Conservation (phyloP, 2,329 filamentous ascomycete genomes). For the Fusarium denticulatum region DNA sequence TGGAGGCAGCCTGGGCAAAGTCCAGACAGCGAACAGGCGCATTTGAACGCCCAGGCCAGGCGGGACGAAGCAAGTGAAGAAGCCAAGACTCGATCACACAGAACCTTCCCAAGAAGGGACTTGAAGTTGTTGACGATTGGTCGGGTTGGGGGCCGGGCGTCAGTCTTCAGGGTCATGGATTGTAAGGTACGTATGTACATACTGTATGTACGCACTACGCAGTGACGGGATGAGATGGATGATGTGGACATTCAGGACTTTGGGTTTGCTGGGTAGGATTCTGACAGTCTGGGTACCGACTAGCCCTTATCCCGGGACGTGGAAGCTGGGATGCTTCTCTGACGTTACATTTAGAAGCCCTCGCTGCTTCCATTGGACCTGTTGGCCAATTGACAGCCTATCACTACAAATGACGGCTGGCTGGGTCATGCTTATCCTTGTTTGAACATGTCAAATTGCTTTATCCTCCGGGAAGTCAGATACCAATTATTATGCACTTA, state of each 20-base stretch:
- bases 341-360: conserved; percentile 38
- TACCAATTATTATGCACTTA: not conserved
- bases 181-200: not conserved
- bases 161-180: conserved; percentile 20
- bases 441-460: conserved; percentile 26
- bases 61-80: conserved; percentile 40
- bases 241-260: not conserved
- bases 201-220: no score
- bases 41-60: conserved; percentile 39
- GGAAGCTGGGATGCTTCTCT: conserved; percentile 18
- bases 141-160: conserved; percentile 39
- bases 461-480: conserved; percentile 14
- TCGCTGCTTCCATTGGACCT: conserved; percentile 24
- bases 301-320: not conserved
- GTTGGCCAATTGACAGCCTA: conserved; percentile 23
- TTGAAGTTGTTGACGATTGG: conserved; percentile 30
- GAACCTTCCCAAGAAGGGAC: conserved; percentile 36
- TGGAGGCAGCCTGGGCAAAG: conserved; percentile 19
- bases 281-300: not conserved
- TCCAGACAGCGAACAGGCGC: conserved; percentile 34
- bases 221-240: not conserved
- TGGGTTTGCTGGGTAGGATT: conserved; percentile 7
- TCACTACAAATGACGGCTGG: conserved; percentile 27
- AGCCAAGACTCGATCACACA: conserved; percentile 31
- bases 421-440: conserved; percentile 27